Conservation (phyloP, 2,329 filamentous ascomycete genomes). For the Colletotrichum sp. region DNA sequence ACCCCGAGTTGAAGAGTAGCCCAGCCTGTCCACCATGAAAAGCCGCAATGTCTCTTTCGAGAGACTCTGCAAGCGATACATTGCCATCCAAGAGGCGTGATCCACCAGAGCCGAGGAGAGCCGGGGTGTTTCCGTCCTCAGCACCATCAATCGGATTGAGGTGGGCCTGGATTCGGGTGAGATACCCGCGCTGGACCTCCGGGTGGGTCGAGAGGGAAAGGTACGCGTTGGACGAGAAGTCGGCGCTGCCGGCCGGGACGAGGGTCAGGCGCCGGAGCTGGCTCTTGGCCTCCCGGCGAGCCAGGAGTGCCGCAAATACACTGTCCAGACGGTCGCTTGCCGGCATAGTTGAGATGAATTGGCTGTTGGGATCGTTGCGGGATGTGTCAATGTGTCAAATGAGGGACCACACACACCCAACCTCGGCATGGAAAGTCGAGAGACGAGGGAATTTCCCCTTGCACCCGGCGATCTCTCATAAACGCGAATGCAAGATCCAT, state of each 20-base stretch:
- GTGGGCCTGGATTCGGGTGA: conserved; percentile 40
- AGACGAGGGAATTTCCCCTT: neutral
- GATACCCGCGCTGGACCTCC: conserved; percentile 66
- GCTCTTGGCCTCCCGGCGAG: conserved; percentile 29
- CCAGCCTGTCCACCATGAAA: conserved; percentile 53
- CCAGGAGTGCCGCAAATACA: conserved; percentile 1
- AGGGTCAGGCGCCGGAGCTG: conserved; percentile 54
- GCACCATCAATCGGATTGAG: neutral
- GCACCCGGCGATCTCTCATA: neutral
- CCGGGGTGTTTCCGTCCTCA: conserved; percentile 24
- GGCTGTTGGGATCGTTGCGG: neutral
- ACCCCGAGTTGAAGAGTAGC: conserved; percentile 64
- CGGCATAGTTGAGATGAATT: neutral
- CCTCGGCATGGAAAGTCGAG: neutral
- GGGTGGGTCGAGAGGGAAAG: conserved; percentile 71
- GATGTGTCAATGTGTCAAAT: neutral
- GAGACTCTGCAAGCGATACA: conserved; percentile 42
- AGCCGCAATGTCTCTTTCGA: conserved; percentile 51
- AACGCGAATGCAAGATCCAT: conserved; percentile 9
- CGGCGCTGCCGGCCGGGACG: conserved; percentile 70
- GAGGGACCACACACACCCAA: neutral
- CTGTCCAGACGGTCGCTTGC: conserved; percentile 14
- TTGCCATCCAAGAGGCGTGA: conserved; percentile 61
- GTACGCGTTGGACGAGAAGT: conserved; percentile 81
- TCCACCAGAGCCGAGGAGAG: conserved; percentile 56